These are phyloP conservation scores for Botrytis deweyae DNA, from an alignment of 2,329 filamentous ascomycete species.

Conservation along the genomic window DNA sequence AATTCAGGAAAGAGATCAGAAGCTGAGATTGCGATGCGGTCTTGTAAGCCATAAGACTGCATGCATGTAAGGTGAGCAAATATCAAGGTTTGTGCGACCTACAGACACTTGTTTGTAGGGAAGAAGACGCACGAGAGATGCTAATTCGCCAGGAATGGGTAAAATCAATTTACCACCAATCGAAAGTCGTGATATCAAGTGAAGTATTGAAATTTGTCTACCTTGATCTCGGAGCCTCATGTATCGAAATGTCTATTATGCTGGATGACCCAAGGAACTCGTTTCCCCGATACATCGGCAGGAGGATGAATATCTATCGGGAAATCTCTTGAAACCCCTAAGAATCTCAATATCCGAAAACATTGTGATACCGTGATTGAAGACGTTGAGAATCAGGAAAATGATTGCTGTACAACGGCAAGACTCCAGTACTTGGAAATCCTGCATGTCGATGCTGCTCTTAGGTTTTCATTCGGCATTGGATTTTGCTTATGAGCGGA, in stretches of 20 bases:
- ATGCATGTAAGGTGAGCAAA: not conserved
- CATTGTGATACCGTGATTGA: not conserved
- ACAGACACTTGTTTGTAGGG: not conserved
- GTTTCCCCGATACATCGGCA: not conserved
- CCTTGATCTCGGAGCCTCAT: not conserved
- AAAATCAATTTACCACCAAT: not conserved
- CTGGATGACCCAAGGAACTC: not conserved
- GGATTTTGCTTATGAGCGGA: not conserved
- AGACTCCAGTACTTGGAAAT: not conserved
- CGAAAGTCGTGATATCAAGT: not conserved
- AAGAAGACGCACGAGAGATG: not conserved
- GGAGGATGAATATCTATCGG: not conserved
- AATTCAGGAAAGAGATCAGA: not conserved
- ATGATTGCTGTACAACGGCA: too few species aligned
- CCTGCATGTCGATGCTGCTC: not conserved
- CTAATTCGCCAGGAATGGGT: not conserved
- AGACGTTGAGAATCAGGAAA: not conserved
- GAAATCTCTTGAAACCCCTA: not conserved
- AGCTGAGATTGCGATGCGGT: not conserved
- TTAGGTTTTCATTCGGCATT: not conserved
- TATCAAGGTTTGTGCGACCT: not conserved
- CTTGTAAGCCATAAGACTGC: not conserved
- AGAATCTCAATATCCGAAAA: not conserved
- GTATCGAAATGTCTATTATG: not conserved
- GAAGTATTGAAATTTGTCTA: not conserved